A percentile compares a stretch with the other conserved stretches of the same genome.
Evolutionary conservation across 2,329 filamentous ascomycete genomes (phyloP).

Genomic region (Trematosphaeria pertusa): DNA sequence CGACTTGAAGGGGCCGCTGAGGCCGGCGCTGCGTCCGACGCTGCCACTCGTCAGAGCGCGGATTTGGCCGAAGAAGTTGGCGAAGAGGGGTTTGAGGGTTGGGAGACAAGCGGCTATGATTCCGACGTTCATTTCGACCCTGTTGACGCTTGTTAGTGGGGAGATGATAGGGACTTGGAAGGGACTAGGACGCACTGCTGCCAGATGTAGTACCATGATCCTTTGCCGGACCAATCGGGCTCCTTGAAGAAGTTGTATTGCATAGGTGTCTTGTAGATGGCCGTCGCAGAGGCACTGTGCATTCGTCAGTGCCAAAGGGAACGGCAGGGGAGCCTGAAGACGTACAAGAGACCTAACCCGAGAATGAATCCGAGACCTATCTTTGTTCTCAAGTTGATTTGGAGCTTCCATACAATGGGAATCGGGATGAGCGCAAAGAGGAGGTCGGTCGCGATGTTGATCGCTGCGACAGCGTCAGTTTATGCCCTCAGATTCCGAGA

Average conservation of each 20-base stretch:
- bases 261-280: conserved; percentile 31
- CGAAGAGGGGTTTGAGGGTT: conserved; percentile 36
- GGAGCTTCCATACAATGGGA: conserved; percentile 51
- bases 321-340: background rate
- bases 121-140: conserved; percentile 41
- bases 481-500: background rate
- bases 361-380: conserved; percentile 44
- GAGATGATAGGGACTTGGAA: too few relatives aligned
- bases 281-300: conserved; percentile 30
- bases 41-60: conserved; percentile 28
- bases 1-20: conserved; percentile 21
- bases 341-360: conserved; percentile 47
- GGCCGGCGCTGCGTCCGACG: conserved; percentile 11
- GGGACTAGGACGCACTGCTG: conserved; percentile 28
- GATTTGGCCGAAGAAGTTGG: conserved; percentile 29
- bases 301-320: conserved; percentile 1
- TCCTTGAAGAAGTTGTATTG: conserved; percentile 40
- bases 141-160: conserved; percentile 29
- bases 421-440: conserved; percentile 52
- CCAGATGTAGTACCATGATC: conserved; percentile 36
- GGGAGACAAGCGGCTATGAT: conserved; percentile 39
- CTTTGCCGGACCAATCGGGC: conserved; percentile 31
- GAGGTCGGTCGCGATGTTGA: conserved; percentile 50
- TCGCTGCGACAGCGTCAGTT: conserved; percentile 8
- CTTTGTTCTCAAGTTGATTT: conserved; percentile 51